Base-by-base conservation (phyloP, 1,139 yeast species). In the Magnusiomyces magnusii region DNA sequence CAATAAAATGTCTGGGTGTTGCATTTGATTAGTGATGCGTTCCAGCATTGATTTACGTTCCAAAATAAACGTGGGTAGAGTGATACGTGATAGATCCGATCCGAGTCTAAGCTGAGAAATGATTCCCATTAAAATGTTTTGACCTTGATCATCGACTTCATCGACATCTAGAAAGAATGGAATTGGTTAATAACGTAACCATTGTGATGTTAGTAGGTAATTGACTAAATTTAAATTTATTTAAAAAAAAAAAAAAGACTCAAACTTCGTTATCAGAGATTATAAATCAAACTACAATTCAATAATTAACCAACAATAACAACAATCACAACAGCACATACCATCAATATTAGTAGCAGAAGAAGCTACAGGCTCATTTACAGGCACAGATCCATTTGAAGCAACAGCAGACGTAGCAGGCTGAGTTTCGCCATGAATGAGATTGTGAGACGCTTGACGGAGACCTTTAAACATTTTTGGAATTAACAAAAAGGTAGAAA, bases 11-110 rank as follows among this genome's bases (percentile, higher is more conserved):
- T 83, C 82, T 0, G 98, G 98, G 65, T 85, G 95, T 68, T 86
- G 90, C 66, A 92, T 80, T 69, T 85, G 88, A 72, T 93, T 93
- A 13, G 98, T 88, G 64, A 93, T 89, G 70, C 99, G 83, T 72
- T 93, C 99, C 58, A 93, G 77, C 99, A 93, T 92, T 2, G 96
- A 88, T 73, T 92, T 93, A 71, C 95, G 87, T 73, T 93, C 99
- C 57, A 93, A 78, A 58, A 93, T 90, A 68, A 93, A 93, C 0
- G 99, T 93, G 1, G 99, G 99, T 57, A 93, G 78, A 0, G 99
- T 92, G 65, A 93, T 93, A 67, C 91, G 82, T 0, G 97, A 80
- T 62, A 93, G 78, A 70, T 93, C 99, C 63, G 89, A 85, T 1
- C 98, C 98, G 0, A 96, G 96, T 65, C 97, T 83, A 69, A 93